Evolutionary conservation across 805 yeast genomes (phyloP), one percentile per base, ranked within the genome.

Genomic region (Candida nemodendra): DNA sequence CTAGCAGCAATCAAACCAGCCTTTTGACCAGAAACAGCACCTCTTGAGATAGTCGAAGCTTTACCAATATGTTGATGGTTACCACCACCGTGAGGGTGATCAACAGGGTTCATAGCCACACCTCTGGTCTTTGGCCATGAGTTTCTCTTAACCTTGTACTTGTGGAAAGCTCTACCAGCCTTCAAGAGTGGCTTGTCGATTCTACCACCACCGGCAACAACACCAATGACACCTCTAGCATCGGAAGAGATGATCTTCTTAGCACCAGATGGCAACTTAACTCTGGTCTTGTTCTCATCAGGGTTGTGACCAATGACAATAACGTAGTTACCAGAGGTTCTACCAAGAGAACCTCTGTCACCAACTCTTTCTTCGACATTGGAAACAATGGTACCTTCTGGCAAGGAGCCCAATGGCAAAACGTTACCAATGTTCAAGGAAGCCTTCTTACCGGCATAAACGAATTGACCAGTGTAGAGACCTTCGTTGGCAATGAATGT

Each of bases 51-150:
- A 67, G 98, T 91, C 64, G 98, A 91, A 67, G 98, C 97, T 83
- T 91, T 91, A 89, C 98, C 98, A 79, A 90, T 91, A 76, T 91
- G 98, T 81, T 91, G 98, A 78, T 91, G 98, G 96, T 90, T 90
- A 91, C 99, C 99, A 91, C 99, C 98, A 87, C 99, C 99, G 76
- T 91, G 99, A 73, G 99, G 99, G 81, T 91, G 99, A 74, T 91
- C 99, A 73, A 91, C 99, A 74, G 98, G 98, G 81, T 91, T 91
- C 99, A 93, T 91, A 72, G 99, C 99, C 71, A 91, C 98, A 91
- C 98, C 99, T 81, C 98, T 89, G 69, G 98, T 93, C 86, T 88
- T 90, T 78, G 99, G 99, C 98, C 98, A 93, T 58, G 96, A 88
- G 95, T 93, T 89, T 80, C 98, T 83, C 95, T 93, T 93, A 66